A percentile compares a stretch with the other conserved stretches of the same genome.
Evolutionary conservation across 371 early-diverging fungal genomes (phyloP).

Genomic region (Mucor ambiguus): DNA sequence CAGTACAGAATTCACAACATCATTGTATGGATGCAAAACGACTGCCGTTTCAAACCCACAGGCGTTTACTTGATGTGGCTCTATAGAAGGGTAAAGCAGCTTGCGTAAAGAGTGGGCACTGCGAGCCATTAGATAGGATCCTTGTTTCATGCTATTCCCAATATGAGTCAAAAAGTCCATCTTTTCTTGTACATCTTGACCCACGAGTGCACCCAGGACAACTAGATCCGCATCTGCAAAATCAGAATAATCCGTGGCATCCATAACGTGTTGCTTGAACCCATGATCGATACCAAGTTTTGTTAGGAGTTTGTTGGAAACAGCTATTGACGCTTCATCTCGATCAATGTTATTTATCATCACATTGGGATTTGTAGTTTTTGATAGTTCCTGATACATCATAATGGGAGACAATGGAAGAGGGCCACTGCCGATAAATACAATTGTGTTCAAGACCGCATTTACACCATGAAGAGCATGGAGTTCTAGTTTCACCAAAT

Average conservation of each 20-base stretch:
- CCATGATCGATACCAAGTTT: conserved; percentile 19
- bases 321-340: conserved; percentile 23
- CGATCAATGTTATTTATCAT: conserved; percentile 35
- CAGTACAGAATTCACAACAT: conserved; percentile 43
- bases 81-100: conserved; percentile 32
- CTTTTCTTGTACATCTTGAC: conserved; percentile 26
- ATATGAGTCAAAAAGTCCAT: conserved; percentile 22
- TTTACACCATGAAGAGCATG: conserved; percentile 35
- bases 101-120: conserved; percentile 45
- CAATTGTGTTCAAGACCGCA: conserved; percentile 23
- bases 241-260: conserved; percentile 21
- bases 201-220: conserved; percentile 42
- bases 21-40: conserved; percentile 36
- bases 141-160: conserved; percentile 28
- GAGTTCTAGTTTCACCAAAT: conserved; percentile 38
- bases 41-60: conserved; percentile 31
- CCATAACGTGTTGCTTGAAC: conserved; percentile 15
- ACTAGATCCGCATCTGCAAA: conserved; percentile 35
- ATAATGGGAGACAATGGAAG: conserved; percentile 45
- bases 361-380: background rate
- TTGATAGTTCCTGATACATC: conserved; percentile 23
- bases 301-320: conserved; percentile 18
- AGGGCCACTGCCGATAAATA: conserved; percentile 51
- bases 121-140: conserved; percentile 32
- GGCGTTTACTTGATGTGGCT: conserved; percentile 21